phyloP scores from a whole-genome alignment of 768 basidiomycete genomes.

The Boletales sp. region DNA sequence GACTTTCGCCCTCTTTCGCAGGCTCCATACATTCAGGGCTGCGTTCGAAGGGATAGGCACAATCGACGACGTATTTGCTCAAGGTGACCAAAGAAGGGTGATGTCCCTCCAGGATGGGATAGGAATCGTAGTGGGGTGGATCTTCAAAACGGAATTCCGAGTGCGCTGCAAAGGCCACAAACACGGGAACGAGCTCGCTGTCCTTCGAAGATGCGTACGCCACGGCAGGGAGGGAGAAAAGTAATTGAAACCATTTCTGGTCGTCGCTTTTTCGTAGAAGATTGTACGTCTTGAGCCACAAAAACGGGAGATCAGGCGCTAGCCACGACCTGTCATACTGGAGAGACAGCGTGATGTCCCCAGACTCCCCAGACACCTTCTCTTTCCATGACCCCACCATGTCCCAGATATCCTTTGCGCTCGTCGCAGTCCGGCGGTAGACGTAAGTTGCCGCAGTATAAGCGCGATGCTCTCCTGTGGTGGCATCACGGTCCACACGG shows the following conservation, averaged over 20 bases:
- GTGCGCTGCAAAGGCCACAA: slow-evolving; percentile 28
- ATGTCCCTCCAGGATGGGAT: neutral
- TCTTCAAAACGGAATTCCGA: slow-evolving; percentile 5
- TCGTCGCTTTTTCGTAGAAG: slow-evolving; percentile 12
- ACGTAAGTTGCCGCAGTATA: slow-evolving; percentile 6
- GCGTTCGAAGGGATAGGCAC: neutral
- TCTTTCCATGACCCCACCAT: slow-evolving; percentile 7
- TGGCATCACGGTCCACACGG: neutral
- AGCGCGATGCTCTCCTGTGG: slow-evolving; percentile 5
- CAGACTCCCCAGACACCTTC: no score
- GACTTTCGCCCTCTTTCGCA: neutral
- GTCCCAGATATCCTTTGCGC: neutral
- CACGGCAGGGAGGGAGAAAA: slow-evolving; percentile 30
- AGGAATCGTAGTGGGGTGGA: slow-evolving; percentile 12
- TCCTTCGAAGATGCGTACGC: slow-evolving; percentile 18
- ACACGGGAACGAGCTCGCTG: slow-evolving; percentile 17
- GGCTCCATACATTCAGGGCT: slow-evolving; percentile 7
- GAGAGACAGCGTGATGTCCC: neutral
- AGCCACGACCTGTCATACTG: slow-evolving; percentile 27
- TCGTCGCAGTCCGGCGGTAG: neutral
- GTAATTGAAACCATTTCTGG: slow-evolving; percentile 14
- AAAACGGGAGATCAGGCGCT: slow-evolving; percentile 8
- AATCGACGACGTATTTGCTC: neutral
- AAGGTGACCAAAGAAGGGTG: neutral
- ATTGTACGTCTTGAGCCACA: slow-evolving; percentile 27